These are phyloP conservation scores for Kurtzmaniella quercitrusa DNA, from an alignment of 1,139 yeast species.

Conservation along the genomic window DNA sequence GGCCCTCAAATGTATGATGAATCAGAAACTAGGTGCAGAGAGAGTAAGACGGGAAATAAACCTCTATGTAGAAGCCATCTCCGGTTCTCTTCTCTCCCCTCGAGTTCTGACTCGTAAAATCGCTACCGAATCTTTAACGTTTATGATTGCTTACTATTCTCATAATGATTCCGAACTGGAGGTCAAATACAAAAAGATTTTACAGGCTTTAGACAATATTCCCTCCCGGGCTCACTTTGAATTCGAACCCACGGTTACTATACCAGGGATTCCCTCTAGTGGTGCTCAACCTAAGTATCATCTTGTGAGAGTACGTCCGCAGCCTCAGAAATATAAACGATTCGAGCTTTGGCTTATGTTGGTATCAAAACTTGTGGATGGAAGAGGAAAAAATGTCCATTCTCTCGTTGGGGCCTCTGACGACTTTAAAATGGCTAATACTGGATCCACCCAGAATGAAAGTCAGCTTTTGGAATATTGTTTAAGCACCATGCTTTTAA, in stretches of 20 bases:
- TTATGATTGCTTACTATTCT: slow-evolving; percentile 41
- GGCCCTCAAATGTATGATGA: slow-evolving; percentile 47
- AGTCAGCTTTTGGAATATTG: slow-evolving; percentile 77
- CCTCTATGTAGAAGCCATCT: slow-evolving; percentile 37
- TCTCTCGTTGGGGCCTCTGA: slow-evolving; percentile 91
- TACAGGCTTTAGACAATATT: slow-evolving; percentile 59
- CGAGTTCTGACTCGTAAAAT: slow-evolving; percentile 71
- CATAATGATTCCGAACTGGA: slow-evolving; percentile 24
- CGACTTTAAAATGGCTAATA: slow-evolving; percentile 58
- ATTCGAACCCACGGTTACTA: slow-evolving; percentile 15
- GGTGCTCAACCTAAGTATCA: slow-evolving; percentile 14
- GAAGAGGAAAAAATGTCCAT: slow-evolving; percentile 80
- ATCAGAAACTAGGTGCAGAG: slow-evolving; percentile 42
- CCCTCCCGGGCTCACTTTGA: slow-evolving; percentile 61
- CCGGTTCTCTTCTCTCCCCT: slow-evolving; percentile 49
- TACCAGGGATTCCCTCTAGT: slow-evolving; percentile 8
- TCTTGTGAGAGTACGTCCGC: slow-evolving; percentile 38
- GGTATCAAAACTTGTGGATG: slow-evolving; percentile 73
- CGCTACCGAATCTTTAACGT: slow-evolving; percentile 71
- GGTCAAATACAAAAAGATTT: slow-evolving; percentile 58
- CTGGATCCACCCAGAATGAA: slow-evolving; percentile 49
- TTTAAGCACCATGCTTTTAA: slow-evolving; percentile 68
- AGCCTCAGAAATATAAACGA: slow-evolving; percentile 44
- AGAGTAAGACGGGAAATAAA: slow-evolving; percentile 39
- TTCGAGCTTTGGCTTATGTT: slow-evolving; percentile 84